Evolutionary conservation across 805 yeast species (phyloP), one percentile per base, ranked within the genome.

Genomic region (Ogataea siamensis): DNA sequence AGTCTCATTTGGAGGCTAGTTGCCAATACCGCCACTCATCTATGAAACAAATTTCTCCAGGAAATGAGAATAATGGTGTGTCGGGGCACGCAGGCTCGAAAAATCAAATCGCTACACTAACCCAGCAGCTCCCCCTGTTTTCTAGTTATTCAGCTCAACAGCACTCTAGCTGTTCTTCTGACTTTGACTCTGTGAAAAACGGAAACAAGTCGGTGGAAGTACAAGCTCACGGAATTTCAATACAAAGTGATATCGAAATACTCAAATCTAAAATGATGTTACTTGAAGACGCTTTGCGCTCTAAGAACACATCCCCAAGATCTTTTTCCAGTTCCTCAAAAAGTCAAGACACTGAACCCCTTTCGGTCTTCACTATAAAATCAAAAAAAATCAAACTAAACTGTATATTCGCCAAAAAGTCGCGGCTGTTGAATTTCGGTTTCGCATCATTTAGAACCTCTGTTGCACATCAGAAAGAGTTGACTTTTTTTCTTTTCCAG

Each of bases 11-110:
- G 11, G 42, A 45, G 2, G 39, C 32, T 11, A 20, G 37, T 10
- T 62, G 66, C 46, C 52, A 50, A 13, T 60, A 59, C 26, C 39
- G 29, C 7, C 20, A 36, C 15, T 40, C 43, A 3, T 26, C 42
- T 2, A n/a, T 37, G 11, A 13, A 27, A 13, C 40, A 39, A 20
- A 21, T 32, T 15, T 22, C 28, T 9, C 24, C 22, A 16, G 9
- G n/a, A 23, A 15, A 16, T 11, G 27, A 21, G n/a, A n/a, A n/a
- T n/a, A n/a, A n/a, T n/a, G n/a, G n/a, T n/a, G n/a, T n/a, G n/a
- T n/a, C n/a, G n/a, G n/a, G n/a, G n/a, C n/a, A n/a, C n/a, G n/a
- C n/a, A n/a, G n/a, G n/a, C n/a, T n/a, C n/a, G n/a, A n/a, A n/a
- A n/a, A n/a, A n/a, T n/a, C n/a, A n/a, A n/a, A n/a, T n/a, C n/a